phyloP scores from a whole-genome alignment of 2,329 filamentous ascomycete species.

The Beauveria rudraprayagi region DNA sequence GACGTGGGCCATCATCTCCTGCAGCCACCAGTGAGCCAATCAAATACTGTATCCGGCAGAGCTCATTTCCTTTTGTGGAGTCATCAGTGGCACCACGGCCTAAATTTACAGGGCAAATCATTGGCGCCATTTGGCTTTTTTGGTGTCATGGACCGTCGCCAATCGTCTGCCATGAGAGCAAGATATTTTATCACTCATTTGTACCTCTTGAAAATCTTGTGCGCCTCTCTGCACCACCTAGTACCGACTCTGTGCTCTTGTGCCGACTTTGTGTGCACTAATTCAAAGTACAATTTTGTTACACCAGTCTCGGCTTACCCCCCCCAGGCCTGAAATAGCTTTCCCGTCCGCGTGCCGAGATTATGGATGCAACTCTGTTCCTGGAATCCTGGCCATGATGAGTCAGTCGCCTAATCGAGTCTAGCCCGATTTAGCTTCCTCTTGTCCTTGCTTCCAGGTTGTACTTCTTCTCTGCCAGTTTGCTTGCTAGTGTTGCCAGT shows the following conservation, averaged over 20 bases:
- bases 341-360: background rate
- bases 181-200: background rate
- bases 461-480: background rate
- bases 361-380: background rate
- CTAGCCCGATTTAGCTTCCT: background rate
- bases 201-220: background rate
- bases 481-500: too few species aligned
- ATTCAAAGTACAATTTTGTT: background rate
- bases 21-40: background rate
- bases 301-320: background rate
- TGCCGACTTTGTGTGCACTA: background rate
- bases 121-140: too few species aligned
- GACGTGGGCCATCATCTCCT: constrained; percentile 10
- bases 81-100: background rate
- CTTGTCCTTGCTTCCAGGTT: background rate
- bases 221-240: background rate
- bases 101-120: too few species aligned
- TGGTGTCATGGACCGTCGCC: background rate
- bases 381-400: background rate
- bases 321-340: background rate
- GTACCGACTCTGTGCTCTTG: background rate
- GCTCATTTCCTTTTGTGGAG: background rate
- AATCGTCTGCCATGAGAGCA: background rate
- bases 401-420: background rate
- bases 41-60: background rate